Evolutionary conservation across 2,329 filamentous ascomycete species (phyloP).

Genomic region (Neopestalotiopsis sp.): DNA sequence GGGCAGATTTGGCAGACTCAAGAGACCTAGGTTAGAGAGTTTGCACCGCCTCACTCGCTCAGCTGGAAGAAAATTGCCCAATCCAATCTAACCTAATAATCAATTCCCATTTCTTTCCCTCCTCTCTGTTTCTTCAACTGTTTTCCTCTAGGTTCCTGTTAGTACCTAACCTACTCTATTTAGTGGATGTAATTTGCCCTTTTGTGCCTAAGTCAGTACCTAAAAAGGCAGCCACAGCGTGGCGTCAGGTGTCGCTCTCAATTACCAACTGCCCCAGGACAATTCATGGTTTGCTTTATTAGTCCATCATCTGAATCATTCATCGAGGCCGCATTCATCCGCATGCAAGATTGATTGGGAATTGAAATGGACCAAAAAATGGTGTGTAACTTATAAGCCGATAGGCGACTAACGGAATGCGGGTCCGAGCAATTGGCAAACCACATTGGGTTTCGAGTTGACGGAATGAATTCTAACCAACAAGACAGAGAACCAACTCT

Average conservation of each 20-base stretch:
- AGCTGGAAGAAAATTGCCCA: neutral
- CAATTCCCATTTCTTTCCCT: neutral
- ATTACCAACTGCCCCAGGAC: neutral
- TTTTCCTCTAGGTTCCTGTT: neutral
- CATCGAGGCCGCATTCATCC: neutral
- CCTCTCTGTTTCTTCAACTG: neutral
- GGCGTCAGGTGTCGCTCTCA: neutral
- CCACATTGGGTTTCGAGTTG: neutral
- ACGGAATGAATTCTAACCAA: no score
- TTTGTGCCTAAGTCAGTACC: no score
- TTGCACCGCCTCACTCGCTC: slow-evolving; percentile 14
- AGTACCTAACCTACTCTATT: neutral
- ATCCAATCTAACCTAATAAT: neutral
- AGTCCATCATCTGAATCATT: neutral
- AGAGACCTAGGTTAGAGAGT: neutral
- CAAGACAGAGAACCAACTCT: no score
- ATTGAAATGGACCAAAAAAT: neutral
- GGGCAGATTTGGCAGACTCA: neutral
- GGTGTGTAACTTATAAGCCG: neutral
- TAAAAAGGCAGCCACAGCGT: neutral
- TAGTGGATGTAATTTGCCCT: neutral
- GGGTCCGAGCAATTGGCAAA: neutral
- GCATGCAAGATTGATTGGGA: neutral
- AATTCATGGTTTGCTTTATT: neutral
- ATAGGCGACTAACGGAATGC: neutral